These are phyloP conservation scores for Prunus kanzakura DNA, from an alignment of 306 rosid species.

Conservation along the genomic window DNA sequence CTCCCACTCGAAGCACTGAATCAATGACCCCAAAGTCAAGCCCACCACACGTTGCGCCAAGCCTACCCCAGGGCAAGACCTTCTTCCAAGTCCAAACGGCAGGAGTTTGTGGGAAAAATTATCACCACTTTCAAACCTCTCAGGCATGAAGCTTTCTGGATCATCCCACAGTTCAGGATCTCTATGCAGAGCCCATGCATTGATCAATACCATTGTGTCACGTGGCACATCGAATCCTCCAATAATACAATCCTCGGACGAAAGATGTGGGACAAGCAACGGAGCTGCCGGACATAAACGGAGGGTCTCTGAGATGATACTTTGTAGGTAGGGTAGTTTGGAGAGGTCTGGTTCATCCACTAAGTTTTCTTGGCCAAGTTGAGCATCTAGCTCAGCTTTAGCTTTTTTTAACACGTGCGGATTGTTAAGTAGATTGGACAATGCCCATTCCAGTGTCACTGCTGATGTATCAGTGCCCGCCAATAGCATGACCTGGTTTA, in stretches of 20 bases:
- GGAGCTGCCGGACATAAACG: slow-evolving; percentile 33
- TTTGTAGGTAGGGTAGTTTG: slow-evolving; percentile 31
- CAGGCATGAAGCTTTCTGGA: slow-evolving; percentile 25
- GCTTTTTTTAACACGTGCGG: slow-evolving; percentile 24
- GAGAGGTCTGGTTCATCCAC: slow-evolving; percentile 28
- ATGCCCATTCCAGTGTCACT: slow-evolving; percentile 27
- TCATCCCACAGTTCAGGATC: slow-evolving; percentile 32
- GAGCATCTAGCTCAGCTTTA: slow-evolving; percentile 19
- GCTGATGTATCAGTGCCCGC: slow-evolving; percentile 35
- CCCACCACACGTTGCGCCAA: slow-evolving; percentile 37
- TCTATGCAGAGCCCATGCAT: slow-evolving; percentile 45
- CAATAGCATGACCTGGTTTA: slow-evolving; percentile 14
- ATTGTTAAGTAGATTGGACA: slow-evolving; percentile 33
- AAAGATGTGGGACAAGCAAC: slow-evolving; percentile 23
- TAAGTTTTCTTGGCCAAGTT: slow-evolving; percentile 17
- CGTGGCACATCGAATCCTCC: slow-evolving; percentile 24
- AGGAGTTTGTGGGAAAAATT: slow-evolving; percentile 2
- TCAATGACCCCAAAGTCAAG: slow-evolving; percentile 32
- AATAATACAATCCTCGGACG: slow-evolving; percentile 23
- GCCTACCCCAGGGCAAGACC: slow-evolving; percentile 36
- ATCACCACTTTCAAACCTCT: slow-evolving; percentile 14
- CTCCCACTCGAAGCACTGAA: slow-evolving; percentile 46
- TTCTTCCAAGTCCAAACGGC: slow-evolving; percentile 34
- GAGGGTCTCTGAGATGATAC: slow-evolving; percentile 33
- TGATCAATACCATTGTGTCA: slow-evolving; percentile 27